These are phyloP conservation scores for Begonia peltatifolia DNA, from an alignment of 306 rosid genomes.

Conservation along the genomic window DNA sequence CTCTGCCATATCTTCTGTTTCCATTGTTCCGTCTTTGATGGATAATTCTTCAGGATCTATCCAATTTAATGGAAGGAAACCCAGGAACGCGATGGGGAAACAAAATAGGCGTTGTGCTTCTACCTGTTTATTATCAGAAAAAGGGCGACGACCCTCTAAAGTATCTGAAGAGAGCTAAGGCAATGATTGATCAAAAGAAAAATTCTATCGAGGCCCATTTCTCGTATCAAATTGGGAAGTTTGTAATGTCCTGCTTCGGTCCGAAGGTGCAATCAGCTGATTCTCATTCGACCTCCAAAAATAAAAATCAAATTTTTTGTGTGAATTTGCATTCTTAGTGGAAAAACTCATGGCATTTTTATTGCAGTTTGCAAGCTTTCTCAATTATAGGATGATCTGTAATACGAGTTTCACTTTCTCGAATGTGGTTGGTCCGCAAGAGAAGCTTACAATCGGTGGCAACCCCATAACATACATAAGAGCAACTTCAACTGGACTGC, in stretches of 20 bases:
- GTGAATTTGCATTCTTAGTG: neutral
- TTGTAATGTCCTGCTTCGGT: conserved; percentile 49
- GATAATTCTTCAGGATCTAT: conserved; percentile 37
- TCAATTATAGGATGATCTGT: conserved; percentile 60
- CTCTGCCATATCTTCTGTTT: neutral
- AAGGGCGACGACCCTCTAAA: conserved; percentile 33
- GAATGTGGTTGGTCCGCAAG: conserved; percentile 77
- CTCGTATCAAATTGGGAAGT: conserved; percentile 36
- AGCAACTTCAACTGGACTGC: conserved; percentile 54
- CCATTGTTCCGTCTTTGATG: neutral
- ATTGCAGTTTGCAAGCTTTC: conserved; percentile 46
- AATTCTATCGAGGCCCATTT: conserved; percentile 44
- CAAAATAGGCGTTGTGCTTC: conserved; percentile 52
- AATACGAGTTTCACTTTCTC: conserved; percentile 73
- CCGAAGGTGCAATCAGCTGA: conserved; percentile 32
- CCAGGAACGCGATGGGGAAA: conserved; percentile 69
- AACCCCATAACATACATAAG: conserved; percentile 65
- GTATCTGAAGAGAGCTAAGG: conserved; percentile 51
- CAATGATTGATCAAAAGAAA: conserved; percentile 61
- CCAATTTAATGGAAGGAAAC: conserved; percentile 48
- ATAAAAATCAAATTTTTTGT: neutral
- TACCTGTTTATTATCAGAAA: conserved; percentile 49
- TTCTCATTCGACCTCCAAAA: neutral
- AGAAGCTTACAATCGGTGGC: conserved; percentile 41
- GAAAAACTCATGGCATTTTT: neutral